A percentile compares a stretch with the other conserved stretches of the same genome.
Conservation (phyloP, 768 basidiomycete genomes). For the Boletus sp. region DNA sequence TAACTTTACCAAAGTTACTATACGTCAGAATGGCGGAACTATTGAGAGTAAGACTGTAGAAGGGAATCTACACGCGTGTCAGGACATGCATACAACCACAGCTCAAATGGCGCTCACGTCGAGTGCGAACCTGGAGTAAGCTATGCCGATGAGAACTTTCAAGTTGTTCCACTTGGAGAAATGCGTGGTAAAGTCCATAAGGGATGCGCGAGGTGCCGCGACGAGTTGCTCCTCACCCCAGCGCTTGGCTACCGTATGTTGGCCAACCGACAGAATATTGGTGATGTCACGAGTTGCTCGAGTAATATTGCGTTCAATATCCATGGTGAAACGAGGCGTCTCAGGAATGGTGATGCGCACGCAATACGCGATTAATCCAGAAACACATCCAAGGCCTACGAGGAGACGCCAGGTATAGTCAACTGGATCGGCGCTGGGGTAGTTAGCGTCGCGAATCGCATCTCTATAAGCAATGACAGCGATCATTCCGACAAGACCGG, state of each 20-base stretch:
- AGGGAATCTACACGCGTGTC: constrained; percentile 58
- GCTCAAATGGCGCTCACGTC: constrained; percentile 46
- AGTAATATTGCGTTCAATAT: constrained; percentile 74
- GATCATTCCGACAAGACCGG: constrained; percentile 64
- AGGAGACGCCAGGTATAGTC: constrained; percentile 84
- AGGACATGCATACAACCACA: background rate
- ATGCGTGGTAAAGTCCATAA: constrained; percentile 60
- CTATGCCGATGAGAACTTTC: constrained; percentile 71
- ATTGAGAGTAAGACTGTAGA: constrained; percentile 86
- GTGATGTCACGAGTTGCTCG: constrained; percentile 73
- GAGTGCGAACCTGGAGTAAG: constrained; percentile 90
- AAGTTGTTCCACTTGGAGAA: constrained; percentile 74
- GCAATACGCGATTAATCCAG: constrained; percentile 75
- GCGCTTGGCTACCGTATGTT: constrained; percentile 45
- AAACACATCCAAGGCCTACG: constrained; percentile 82
- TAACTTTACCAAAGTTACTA: constrained; percentile 60
- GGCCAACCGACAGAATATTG: constrained; percentile 50
- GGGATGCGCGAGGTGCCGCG: constrained; percentile 60
- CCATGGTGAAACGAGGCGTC: constrained; percentile 89
- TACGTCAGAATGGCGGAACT: constrained; percentile 68
- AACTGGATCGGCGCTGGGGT: constrained; percentile 45
- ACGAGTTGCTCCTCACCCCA: constrained; percentile 43
- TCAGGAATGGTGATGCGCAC: constrained; percentile 91
- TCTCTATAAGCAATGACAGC: constrained; percentile 61
- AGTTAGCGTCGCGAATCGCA: constrained; percentile 42